These are phyloP conservation scores for Alternaria triticimaculans DNA, from an alignment of 2,329 filamentous ascomycete species.

Conservation along the genomic window DNA sequence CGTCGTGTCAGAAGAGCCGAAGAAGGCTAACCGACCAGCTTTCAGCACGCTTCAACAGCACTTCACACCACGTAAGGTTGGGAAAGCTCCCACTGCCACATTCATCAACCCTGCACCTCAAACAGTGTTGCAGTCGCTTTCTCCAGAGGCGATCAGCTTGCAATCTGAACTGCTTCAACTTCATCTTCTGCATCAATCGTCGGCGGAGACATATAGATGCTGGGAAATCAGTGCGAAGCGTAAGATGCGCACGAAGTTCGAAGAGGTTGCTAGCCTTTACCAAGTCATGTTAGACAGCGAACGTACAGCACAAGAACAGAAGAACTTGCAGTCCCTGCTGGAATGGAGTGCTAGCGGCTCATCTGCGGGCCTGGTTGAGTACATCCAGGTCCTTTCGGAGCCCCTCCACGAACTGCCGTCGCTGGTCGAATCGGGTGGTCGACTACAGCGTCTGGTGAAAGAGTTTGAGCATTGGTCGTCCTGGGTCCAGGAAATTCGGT, in stretches of 20 bases:
- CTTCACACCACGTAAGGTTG: conserved; percentile 47
- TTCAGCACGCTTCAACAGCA: conserved; percentile 51
- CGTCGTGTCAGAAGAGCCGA: conserved; percentile 28
- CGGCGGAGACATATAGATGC: conserved; percentile 24
- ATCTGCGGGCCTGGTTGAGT: conserved; percentile 38
- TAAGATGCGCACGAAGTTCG: conserved; percentile 40
- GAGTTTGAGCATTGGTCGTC: conserved; percentile 44
- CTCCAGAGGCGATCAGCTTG: conserved; percentile 39
- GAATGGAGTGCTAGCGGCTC: conserved; percentile 42
- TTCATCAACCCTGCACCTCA: conserved; percentile 43
- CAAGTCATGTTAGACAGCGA: conserved; percentile 46
- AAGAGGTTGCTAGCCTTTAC: conserved; percentile 46
- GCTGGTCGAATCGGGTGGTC: conserved; percentile 41
- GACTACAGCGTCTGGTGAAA: conserved; percentile 36
- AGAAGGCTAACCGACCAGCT: conserved; percentile 36
- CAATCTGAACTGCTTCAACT: conserved; percentile 50
- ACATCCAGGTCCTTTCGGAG: conserved; percentile 45
- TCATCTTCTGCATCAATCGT: conserved; percentile 43
- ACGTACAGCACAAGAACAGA: conserved; percentile 44
- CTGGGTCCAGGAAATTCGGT: conserved; percentile 38
- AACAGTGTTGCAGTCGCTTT: conserved; percentile 24
- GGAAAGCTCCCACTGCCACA: conserved; percentile 44
- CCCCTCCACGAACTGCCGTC: conserved; percentile 47
- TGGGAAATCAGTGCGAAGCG: conserved; percentile 46
- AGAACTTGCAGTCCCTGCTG: conserved; percentile 45